Conservation (phyloP, 495 filamentous ascomycete genomes). For the Delitschia confertaspora region DNA sequence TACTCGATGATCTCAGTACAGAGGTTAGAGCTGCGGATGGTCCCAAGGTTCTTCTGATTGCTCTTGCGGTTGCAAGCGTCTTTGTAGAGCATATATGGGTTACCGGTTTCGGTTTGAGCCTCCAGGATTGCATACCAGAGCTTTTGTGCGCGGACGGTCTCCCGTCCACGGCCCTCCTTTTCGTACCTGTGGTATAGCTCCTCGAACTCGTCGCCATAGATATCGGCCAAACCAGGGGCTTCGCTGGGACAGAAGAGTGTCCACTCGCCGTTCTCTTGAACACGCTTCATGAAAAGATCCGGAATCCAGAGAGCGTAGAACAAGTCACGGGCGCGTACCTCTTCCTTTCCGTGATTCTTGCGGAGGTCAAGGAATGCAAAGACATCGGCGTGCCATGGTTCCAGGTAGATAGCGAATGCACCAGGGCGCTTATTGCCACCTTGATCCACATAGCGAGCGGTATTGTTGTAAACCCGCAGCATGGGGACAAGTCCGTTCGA, state of each 20-base stretch:
- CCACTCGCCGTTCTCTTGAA: constrained; percentile 91
- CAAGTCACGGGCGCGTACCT: constrained; percentile 90
- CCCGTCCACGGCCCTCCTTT: constrained; percentile 75
- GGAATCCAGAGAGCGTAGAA: constrained; percentile 98
- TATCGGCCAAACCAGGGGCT: constrained; percentile 86
- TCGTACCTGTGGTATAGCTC: constrained; percentile 80
- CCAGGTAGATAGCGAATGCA: constrained; percentile 98
- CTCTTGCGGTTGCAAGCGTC: constrained; percentile 96
- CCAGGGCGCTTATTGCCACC: constrained; percentile 98
- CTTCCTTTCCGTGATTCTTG: constrained; percentile 99
- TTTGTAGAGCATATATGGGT: constrained; percentile 99
- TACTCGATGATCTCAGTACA: constrained; percentile 99
- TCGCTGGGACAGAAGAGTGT: constrained; percentile 97
- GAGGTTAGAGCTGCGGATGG: constrained; percentile 94
- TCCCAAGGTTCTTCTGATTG: constrained; percentile 99
- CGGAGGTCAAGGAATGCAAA: constrained; percentile 95
- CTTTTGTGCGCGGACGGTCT: constrained; percentile 93
- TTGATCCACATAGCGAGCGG: constrained; percentile 95
- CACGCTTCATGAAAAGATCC: constrained; percentile 98
- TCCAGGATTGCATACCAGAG: constrained; percentile 98
- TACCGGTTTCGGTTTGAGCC: constrained; percentile 96
- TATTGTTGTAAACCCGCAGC: constrained; percentile 98
- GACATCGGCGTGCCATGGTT: constrained; percentile 97
- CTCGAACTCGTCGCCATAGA: constrained; percentile 96
- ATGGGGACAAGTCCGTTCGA: constrained; percentile 97